Percentiles rank a stretch among this genome's conserved stretches.
These are phyloP conservation scores for Penicillium oxalicum DNA, from an alignment of 2,329 filamentous ascomycete genomes.

Conservation along the genomic window DNA sequence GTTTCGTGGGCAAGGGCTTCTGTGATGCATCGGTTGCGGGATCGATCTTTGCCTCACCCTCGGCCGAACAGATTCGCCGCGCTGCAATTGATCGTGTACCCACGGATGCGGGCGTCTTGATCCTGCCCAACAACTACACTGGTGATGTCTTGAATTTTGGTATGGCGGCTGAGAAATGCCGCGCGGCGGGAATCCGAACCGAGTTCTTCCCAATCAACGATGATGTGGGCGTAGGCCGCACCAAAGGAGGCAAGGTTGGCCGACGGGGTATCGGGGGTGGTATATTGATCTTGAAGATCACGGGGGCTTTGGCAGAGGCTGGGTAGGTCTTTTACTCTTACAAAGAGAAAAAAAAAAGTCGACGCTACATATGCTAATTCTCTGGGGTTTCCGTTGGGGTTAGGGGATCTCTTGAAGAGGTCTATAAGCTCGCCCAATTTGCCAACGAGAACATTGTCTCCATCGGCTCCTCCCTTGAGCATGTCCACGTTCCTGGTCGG, in stretches of 20 bases:
- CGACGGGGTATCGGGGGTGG: constrained; percentile 86
- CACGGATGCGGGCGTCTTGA: constrained; percentile 66
- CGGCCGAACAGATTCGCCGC: constrained; percentile 72
- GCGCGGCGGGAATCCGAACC: constrained; percentile 66
- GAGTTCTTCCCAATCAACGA: constrained; percentile 92
- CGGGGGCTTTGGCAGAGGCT: constrained; percentile 71
- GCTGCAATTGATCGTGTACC: constrained; percentile 70
- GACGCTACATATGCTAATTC: background rate
- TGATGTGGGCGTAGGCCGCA: constrained; percentile 80
- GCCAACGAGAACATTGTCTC: constrained; percentile 72
- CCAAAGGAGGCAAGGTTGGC: constrained; percentile 83
- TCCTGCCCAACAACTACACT: constrained; percentile 96
- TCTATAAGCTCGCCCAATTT: constrained; percentile 64
- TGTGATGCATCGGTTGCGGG: constrained; percentile 78
- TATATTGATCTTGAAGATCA: constrained; percentile 84
- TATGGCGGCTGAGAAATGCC: constrained; percentile 86
- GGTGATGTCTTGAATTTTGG: constrained; percentile 88
- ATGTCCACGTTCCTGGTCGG: constrained; percentile 89
- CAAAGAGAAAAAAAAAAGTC: background rate
- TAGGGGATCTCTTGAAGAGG: constrained; percentile 58
- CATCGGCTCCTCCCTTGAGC: constrained; percentile 77
- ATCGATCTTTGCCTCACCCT: constrained; percentile 78
- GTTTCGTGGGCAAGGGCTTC: constrained; percentile 76
- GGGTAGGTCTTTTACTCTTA: constrained; percentile 44
- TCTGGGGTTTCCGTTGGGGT: too few relatives aligned